Evolutionary conservation across 2,329 filamentous ascomycete genomes (phyloP).

Genomic region (Sporothrix euskadiensis): DNA sequence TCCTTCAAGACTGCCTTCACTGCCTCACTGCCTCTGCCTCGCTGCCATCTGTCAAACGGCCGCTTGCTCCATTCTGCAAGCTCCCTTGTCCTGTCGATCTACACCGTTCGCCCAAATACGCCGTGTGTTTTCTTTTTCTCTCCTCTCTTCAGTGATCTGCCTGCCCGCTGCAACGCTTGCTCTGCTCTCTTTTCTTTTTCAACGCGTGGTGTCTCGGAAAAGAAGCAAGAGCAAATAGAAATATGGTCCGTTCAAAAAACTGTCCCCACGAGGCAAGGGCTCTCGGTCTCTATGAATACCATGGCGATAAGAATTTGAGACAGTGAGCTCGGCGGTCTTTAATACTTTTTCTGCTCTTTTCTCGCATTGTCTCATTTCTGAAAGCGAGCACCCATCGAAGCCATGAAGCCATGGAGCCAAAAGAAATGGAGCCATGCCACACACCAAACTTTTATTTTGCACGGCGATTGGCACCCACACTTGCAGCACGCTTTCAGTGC

Average conservation of each 20-base stretch:
- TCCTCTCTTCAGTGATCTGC: neutral
- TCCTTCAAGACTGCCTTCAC: neutral
- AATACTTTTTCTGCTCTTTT: neutral
- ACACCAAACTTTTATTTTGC: neutral
- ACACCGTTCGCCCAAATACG: neutral
- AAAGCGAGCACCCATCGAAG: neutral
- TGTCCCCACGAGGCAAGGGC: neutral
- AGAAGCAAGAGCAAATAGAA: neutral
- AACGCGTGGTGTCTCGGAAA: conserved; percentile 10
- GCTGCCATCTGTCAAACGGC: neutral
- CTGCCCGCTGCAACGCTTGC: neutral
- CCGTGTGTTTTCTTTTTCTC: neutral
- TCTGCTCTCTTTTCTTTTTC: neutral
- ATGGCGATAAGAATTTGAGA: neutral
- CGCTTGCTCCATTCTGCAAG: conserved; percentile 11
- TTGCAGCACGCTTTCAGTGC: neutral
- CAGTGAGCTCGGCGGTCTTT: neutral
- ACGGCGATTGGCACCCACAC: neutral
- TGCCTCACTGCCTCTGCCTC: too few species aligned
- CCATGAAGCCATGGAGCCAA: neutral
- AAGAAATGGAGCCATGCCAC: neutral
- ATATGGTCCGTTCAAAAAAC: neutral
- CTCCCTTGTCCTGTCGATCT: neutral
- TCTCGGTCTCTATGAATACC: neutral
- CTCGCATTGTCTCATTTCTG: neutral